Percentiles rank a stretch among this genome's conserved stretches.
These are phyloP conservation scores for Raphanus hybrid DNA, from an alignment of 441 rosid genomes.

Conservation along the genomic window DNA sequence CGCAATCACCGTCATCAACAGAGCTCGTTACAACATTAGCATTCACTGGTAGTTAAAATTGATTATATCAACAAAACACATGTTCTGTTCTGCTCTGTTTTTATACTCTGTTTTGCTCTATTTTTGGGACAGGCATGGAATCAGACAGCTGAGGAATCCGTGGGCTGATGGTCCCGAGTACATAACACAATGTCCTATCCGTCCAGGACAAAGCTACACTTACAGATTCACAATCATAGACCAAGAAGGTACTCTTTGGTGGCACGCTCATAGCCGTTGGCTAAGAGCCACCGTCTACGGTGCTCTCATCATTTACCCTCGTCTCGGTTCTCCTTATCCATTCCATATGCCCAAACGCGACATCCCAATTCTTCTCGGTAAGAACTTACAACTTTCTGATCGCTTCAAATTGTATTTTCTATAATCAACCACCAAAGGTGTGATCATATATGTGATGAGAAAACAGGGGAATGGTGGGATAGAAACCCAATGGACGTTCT, in stretches of 20 bases:
- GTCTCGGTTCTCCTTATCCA: conserved; percentile 63
- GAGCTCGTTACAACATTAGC: conserved; percentile 56
- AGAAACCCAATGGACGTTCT: conserved; percentile 62
- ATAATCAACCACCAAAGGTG: background rate
- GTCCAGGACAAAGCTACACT: conserved; percentile 64
- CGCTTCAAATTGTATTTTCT: background rate
- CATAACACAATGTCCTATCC: conserved; percentile 77
- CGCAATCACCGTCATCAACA: conserved; percentile 64
- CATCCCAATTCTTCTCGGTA: conserved; percentile 76
- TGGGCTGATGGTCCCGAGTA: conserved; percentile 86
- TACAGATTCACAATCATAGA: conserved; percentile 56
- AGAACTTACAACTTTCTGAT: background rate
- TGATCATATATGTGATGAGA: background rate
- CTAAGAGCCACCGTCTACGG: conserved; percentile 81
- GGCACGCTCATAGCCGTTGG: conserved; percentile 83
- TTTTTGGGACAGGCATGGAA: conserved; percentile 54
- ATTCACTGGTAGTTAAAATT: conserved; percentile 64
- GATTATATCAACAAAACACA: background rate
- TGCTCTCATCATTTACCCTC: conserved; percentile 67
- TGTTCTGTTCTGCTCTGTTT: conserved; percentile 21
- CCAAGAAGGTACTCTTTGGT: conserved; percentile 78
- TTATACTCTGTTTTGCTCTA: conserved; percentile 17
- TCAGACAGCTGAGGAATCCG: conserved; percentile 65
- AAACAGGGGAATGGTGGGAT: conserved; percentile 62
- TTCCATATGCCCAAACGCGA: conserved; percentile 67